These are phyloP conservation scores for Blastobotrys aristatus DNA, from an alignment of 1,139 yeast species.

Conservation along the genomic window DNA sequence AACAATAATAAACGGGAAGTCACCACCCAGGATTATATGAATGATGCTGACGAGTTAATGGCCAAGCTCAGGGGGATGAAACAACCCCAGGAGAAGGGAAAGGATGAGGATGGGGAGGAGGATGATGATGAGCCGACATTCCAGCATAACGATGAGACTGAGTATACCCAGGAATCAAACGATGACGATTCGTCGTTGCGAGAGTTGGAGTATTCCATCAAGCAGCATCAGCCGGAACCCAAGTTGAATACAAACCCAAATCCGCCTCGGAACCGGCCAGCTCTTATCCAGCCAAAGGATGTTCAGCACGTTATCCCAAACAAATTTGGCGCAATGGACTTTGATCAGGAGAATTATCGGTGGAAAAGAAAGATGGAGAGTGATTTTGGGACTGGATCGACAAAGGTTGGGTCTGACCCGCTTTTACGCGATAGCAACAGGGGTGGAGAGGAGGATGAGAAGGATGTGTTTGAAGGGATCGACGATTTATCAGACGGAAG, in stretches of 20 bases:
- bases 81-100: neutral
- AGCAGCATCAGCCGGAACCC: slow-evolving; percentile 16
- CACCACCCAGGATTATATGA: slow-evolving; percentile 20
- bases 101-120: slow-evolving; percentile 1
- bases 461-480: slow-evolving; percentile 28
- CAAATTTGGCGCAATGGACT: slow-evolving; percentile 24
- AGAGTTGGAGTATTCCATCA: slow-evolving; percentile 16
- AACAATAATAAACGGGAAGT: slow-evolving; percentile 7
- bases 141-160: slow-evolving; percentile 1
- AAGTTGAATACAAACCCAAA: neutral
- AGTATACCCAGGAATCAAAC: slow-evolving; percentile 11
- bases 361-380: slow-evolving; percentile 18
- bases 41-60: slow-evolving; percentile 19
- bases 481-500: slow-evolving; percentile 24
- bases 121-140: neutral
- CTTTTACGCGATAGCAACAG: neutral
- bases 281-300: slow-evolving; percentile 24
- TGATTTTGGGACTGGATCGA: slow-evolving; percentile 24
- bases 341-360: slow-evolving; percentile 17
- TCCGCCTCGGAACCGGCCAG: slow-evolving; percentile 16
- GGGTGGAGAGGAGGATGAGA: slow-evolving; percentile 14
- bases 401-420: slow-evolving; percentile 17
- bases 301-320: slow-evolving; percentile 23
- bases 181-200: slow-evolving; percentile 13
- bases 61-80: slow-evolving; percentile 12